Evolutionary conservation across 768 basidiomycete genomes (phyloP), one percentile per base, ranked within the genome.

Genomic region (Candolleomyces aberdarensis): DNA sequence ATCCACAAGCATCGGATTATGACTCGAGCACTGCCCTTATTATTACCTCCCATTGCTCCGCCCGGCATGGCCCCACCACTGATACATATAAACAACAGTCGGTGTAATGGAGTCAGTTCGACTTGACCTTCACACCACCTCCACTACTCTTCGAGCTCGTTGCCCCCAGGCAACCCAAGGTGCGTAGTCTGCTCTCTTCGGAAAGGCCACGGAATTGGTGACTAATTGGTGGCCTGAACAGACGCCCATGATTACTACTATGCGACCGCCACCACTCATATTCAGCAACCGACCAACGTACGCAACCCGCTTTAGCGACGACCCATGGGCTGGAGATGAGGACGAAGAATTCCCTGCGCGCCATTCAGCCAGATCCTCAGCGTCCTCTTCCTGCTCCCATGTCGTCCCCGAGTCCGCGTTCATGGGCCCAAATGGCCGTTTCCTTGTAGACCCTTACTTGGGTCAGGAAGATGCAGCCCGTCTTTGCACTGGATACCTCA

Each of bases 371-470:
- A 55, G 60, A 1, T 61, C 60, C 1, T 61, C 60, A 3, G 56
- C 60, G 10, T 56, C 53, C 11, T 61, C 60, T 10, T 48, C 60
- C 6, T 32, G 19, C 17, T 61, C 60, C 22, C 60, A 61, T 32
- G 60, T 61, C 31, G 13, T 61, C 46, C 60, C 60, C 53, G 60
- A 61, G 29, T 55, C 53, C 10, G 54, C 60, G 4, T 61, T 61
- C 29, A 36, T 53, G 15, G 19, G 43, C 11, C n/a, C 29, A 29
- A 43, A 26, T n/a, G 47, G 31, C 4, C 11, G 31, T 51, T 61
- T 47, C 46, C 41, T 61, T 15, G 60, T 61, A 15, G 61, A 62
- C 51, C 61, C 61, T 26, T 62, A 53, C 20, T 48, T 62, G 49
- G 61, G 61, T 3, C 17, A 46, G 3, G 26, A 51, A 44, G 61